Base-by-base conservation (phyloP, 352 stramenopile genomes). In the Globisporangium okanoganense region DNA sequence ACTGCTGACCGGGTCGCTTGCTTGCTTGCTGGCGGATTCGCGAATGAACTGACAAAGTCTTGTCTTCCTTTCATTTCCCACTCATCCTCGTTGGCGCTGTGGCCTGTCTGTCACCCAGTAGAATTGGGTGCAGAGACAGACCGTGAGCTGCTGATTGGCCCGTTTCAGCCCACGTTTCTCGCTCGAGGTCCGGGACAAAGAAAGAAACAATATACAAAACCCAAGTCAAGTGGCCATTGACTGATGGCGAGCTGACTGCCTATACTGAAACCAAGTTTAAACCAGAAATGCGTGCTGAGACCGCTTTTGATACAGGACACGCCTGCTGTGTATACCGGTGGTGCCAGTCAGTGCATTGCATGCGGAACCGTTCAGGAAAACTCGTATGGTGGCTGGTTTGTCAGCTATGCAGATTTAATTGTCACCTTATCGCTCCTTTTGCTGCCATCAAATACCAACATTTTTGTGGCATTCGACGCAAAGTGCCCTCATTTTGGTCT, bases 41-140 rank as follows among this genome's bases (percentile, higher is more conserved):
- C 35, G 56, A 62, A 62, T 62, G 10, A 61, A 6, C n/a, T 41
- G 55, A 43, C 29, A 29, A 31, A n/a, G n/a, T n/a, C n/a, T n/a
- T n/a, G n/a, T n/a, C n/a, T n/a, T n/a, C n/a, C n/a, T 6, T 33
- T 33, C 29, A 33, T 33, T 6, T 33, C 29, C 29, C 29, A 33
- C 29, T 33, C 29, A 33, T 33, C 29, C 29, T 33, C 29, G n/a
- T n/a, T n/a, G n/a, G n/a, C n/a, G n/a, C n/a, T n/a, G n/a, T 44
- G 38, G 1, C 38, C 38, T 44, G 38, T n/a, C 38, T 44, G 38
- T 16, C 38, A 20, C 38, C 4, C 38, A 44, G 6, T 33, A 6
- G 29, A n/a, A n/a, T n/a, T 41, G 38, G 13, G 1, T 4, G 16
- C 38, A 44, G 18, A n/a, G 38, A 44, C 29, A 33, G 29, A 6